Evolutionary conservation across 768 basidiomycete species (phyloP), one percentile per base, ranked within the genome.

Genomic region (Boletus rex-veris): DNA sequence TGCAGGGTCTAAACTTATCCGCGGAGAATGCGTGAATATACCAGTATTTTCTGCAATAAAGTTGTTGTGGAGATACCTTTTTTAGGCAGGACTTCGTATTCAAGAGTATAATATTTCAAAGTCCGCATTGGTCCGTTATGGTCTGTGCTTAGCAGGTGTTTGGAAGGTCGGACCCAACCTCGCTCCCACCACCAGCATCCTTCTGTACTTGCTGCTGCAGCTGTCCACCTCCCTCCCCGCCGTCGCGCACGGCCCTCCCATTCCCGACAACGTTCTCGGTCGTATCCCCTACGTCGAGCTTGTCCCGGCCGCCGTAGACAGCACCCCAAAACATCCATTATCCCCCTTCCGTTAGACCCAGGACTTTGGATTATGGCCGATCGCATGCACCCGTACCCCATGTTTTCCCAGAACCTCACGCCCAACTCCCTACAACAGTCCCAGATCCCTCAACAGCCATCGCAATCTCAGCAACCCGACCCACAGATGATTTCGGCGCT

Each of bases 161-260:
- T 67, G 64, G 70, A 69, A 72, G 74, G 74, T 74, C 72, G 72
- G 69, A 63, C 70, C 71, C 74, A 75, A 75, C 74, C 77, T 79
- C 77, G 74, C 77, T 75, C 78, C 80, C 78, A 78, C 81, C 78
- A 80, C 77, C 78, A 76, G 74, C 70, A 74, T 76, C 67, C 66
- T 67, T 67, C 71, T 67, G 64, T 57, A 54, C 60, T 70, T 65
- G 69, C 55, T 63, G 57, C 42, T 51, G 53, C 53, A 37, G 54
- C 56, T 33, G 70, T 70, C 68, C 68, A 62, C 45, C 59, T 68
- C 71, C 72, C 64, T 74, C 74, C 74, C 73, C 74, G 74, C 78
- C 76, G 73, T 77, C 36, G 72, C 76, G 76, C 75, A 73, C 68
- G 73, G 71, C 59, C 66, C 63, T 66, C 61, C 61, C 64, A 56